Base-by-base conservation (phyloP, 352 stramenopile species). In the Pythium folliculosum region DNA sequence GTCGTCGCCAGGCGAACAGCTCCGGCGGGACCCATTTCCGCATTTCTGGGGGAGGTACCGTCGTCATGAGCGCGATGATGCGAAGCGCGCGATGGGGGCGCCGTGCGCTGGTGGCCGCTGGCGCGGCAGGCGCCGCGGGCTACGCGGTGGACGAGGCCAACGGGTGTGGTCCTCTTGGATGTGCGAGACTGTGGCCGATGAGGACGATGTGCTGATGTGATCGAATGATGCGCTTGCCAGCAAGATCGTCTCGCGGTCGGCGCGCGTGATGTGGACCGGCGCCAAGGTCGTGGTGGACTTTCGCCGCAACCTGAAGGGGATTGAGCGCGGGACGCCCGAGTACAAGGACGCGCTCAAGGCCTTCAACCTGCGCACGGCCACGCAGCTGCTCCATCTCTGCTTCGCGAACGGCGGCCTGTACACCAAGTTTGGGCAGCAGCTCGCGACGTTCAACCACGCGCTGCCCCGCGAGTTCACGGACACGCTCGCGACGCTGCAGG, bases 391-490 rank as follows among this genome's bases (percentile, higher is more conserved):
- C 19, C 37, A 90, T 17, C 71, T 99, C 52, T 99, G 95, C 72
- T 90, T 90, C 57, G 69, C 77, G 5, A 99, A 99, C 75, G 92
- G 88, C 40, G 96, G 97, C 51, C 94, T 98, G 17, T 99, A 99
- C 83, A 98, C 98, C 56, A 99, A 99, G 76, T 92, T 99, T 9
- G 97, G 96, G 9, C 97, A 99, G 79, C 96, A 99, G 72, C 67
- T 99, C 19, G 92, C 96, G 6, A 98, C 98, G 67, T 89, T 99
- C 52, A 98, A 99, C 75, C 92, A 99, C 71, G 82, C 98, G 12
- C 74, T 99, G 23, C 97, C 97, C 16, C 80, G 81, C 38, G 95
- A 99, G 77, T 98, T 97, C 78, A 98, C 97, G 17, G 72, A 93
- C 38, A 92, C 88, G 37, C 70, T 99, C 9, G 89, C 84, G 1